Conservation (phyloP, 257 asterid genomes). For the Verbascum thapsus region DNA sequence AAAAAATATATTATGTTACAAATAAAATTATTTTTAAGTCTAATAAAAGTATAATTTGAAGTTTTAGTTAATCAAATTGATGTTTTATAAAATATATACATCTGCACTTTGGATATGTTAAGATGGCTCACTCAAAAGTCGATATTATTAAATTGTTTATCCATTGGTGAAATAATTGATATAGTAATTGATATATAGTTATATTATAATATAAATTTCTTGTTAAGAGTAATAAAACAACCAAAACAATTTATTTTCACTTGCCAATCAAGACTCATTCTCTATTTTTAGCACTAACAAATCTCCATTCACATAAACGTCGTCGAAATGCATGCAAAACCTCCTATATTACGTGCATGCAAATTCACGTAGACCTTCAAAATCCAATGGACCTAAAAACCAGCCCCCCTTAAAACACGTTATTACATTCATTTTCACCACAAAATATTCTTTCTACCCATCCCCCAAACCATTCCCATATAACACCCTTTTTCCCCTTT, state of each 20-base stretch:
- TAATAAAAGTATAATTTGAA: too few species aligned
- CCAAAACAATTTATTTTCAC: too few species aligned
- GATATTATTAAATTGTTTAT: too few species aligned
- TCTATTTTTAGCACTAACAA: slow-evolving; percentile 31
- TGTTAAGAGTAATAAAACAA: not conserved
- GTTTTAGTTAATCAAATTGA: too few species aligned
- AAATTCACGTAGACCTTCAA: slow-evolving; percentile 30
- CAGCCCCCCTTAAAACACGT: slow-evolving; percentile 35
- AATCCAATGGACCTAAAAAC: slow-evolving; percentile 36
- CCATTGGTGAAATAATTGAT: too few species aligned
- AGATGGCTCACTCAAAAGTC: too few species aligned
- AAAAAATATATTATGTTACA: too few species aligned
- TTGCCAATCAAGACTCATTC: not conserved
- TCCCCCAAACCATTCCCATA: slow-evolving; percentile 33
- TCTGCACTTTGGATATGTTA: too few species aligned
- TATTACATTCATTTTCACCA: slow-evolving; percentile 29
- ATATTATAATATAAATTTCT: not conserved
- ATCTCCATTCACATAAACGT: slow-evolving; percentile 15
- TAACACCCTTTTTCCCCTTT: slow-evolving; percentile 30
- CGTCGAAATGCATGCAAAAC: slow-evolving; percentile 21
- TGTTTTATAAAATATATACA: too few species aligned
- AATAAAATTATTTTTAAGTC: too few species aligned
- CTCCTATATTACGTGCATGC: slow-evolving; percentile 22
- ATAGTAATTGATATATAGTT: too few species aligned
- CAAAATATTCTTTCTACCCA: slow-evolving; percentile 32